Percentiles rank a stretch among this genome's conserved stretches.
phyloP scores from a whole-genome alignment of 805 yeast species.

The Candida berthetii region DNA sequence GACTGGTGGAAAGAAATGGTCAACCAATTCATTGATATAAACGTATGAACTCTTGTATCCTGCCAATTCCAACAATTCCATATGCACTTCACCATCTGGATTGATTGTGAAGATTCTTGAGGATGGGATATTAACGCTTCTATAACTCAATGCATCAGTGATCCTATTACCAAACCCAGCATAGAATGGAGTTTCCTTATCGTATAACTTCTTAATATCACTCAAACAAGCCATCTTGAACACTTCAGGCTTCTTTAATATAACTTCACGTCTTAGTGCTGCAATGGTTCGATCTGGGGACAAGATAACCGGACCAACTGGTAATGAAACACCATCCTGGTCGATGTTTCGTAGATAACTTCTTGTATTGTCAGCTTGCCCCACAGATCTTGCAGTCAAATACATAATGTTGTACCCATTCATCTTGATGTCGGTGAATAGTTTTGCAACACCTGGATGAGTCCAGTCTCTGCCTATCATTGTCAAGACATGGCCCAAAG shows the following conservation, averaged over 20 bases:
- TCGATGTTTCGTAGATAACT: conserved; percentile 71
- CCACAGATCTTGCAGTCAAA: conserved; percentile 91
- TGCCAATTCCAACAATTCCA: conserved; percentile 91
- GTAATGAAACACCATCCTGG: conserved; percentile 71
- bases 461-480: conserved; percentile 98
- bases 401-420: conserved; percentile 95
- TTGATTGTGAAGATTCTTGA: conserved; percentile 94
- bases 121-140: conserved; percentile 90
- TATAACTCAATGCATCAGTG: conserved; percentile 91
- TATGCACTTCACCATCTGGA: conserved; percentile 94
- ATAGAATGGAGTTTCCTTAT: conserved; percentile 74
- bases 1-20: conserved; percentile 94
- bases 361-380: conserved; percentile 90
- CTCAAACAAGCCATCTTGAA: conserved; percentile 95
- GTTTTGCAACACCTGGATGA: conserved; percentile 88
- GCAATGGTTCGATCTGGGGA: conserved; percentile 97
- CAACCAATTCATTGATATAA: conserved; percentile 88
- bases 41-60: conserved; percentile 88
- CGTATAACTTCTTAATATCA: conserved; percentile 75
- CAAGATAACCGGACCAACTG: conserved; percentile 88
- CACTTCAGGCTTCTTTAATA: conserved; percentile 93
- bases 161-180: conserved; percentile 98
- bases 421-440: conserved; percentile 77
- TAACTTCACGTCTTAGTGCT: conserved; percentile 86
- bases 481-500: conserved; percentile 90